A percentile compares a stretch with the other conserved stretches of the same genome.
Conservation (phyloP, 2,329 filamentous ascomycete genomes). For the Nemania sp. region DNA sequence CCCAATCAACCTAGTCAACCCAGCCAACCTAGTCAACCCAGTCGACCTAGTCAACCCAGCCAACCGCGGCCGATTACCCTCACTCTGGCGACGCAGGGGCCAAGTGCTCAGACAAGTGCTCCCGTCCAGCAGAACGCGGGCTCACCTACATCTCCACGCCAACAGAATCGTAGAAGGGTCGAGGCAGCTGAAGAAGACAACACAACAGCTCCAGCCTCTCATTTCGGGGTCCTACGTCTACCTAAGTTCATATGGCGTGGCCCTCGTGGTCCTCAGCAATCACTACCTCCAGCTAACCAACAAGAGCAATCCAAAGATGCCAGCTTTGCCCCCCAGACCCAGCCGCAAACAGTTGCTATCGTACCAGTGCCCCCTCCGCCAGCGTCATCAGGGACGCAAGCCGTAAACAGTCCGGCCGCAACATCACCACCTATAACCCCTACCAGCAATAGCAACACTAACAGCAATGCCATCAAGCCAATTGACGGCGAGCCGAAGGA, state of each 20-base stretch:
- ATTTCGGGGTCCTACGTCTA: background rate
- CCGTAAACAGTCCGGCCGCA: background rate
- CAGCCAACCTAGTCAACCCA: too few species aligned
- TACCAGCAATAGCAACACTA: background rate
- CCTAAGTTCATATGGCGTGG: slow-evolving; percentile 3
- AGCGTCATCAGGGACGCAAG: background rate
- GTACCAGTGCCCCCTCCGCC: background rate
- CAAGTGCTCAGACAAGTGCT: background rate
- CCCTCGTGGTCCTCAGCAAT: slow-evolving; percentile 16
- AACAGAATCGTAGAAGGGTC: slow-evolving; percentile 16
- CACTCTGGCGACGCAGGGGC: background rate
- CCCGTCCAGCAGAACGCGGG: background rate
- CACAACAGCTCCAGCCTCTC: background rate
- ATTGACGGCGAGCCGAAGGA: slow-evolving; percentile 31
- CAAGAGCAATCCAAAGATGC: background rate
- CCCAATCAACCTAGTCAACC: too few species aligned
- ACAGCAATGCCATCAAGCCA: slow-evolving; percentile 16
- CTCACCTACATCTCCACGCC: background rate
- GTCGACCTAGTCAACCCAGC: too few species aligned
- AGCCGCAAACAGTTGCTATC: background rate
- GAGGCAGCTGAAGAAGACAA: background rate
- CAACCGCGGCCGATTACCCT: background rate
- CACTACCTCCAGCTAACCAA: background rate
- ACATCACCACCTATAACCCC: background rate
- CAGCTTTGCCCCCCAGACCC: background rate